Conservation (phyloP, 2,329 filamentous ascomycete genomes). For the Metarhizium brunneum region DNA sequence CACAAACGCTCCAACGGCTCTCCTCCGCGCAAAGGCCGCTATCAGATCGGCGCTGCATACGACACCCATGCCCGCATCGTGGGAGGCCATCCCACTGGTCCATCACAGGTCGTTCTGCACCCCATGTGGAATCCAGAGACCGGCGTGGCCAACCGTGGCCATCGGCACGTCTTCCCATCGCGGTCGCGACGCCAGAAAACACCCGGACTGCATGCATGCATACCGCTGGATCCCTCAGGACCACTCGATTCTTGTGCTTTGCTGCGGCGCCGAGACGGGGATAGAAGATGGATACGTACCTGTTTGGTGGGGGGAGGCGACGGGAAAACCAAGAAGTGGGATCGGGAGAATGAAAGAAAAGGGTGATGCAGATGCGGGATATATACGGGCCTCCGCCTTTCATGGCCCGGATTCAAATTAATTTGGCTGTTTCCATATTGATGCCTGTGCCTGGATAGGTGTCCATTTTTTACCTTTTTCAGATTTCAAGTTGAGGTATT, state of each 20-base stretch:
- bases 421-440: not conserved
- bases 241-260: slow-evolving; percentile 13
- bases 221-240: slow-evolving; percentile 2
- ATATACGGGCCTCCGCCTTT: not conserved
- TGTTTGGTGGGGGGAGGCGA: slow-evolving; percentile 2
- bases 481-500: no score
- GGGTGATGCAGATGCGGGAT: not conserved
- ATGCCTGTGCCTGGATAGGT: not conserved
- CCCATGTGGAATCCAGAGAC: not conserved
- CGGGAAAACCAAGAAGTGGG: not conserved
- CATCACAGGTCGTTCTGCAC: not conserved
- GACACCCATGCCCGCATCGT: not conserved
- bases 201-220: not conserved
- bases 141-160: slow-evolving; percentile 5
- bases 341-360: not conserved
- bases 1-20: not conserved
- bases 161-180: slow-evolving; percentile 9
- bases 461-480: not conserved
- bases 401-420: not conserved
- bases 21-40: not conserved
- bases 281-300: not conserved
- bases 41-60: not conserved
- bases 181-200: slow-evolving; percentile 8
- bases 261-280: not conserved
- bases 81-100: slow-evolving; percentile 3